Evolutionary conservation across 1,284 basidiomycete species (phyloP), one percentile per base, ranked within the genome.

Genomic region (Pascua guehoae): DNA sequence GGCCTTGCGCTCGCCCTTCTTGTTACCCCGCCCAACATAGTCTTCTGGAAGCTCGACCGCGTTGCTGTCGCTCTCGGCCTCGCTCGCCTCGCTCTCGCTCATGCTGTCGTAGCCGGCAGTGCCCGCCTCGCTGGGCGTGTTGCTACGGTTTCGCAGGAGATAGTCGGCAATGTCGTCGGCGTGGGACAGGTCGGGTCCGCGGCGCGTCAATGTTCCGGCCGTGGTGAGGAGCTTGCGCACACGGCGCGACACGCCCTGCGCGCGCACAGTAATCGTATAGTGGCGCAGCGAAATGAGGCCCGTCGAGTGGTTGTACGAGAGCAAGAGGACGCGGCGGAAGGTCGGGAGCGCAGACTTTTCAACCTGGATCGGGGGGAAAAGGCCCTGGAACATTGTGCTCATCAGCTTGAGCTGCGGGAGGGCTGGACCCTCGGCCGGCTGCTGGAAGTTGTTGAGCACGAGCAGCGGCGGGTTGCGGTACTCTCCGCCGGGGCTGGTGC

Each of bases 151-250:
- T 37, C 91, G 80, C 40, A 98, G 81, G 57, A 99, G 79, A 75
- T 97, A 99, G 75, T 98, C 95, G 3, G 94, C 91, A 48, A 99
- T 88, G 73, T 99, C 95, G 69, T 89, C 87, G 66, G 94, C 91
- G 63, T 86, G 87, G 4, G 88, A 86, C 12, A 99, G 84, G 74
- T 98, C 86, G 32, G 94, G 81, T 1, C 61, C 51, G 32, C 61
- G 64, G n/a, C 61, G 50, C 4, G 63, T 54, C 24, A 32, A 32
- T 4, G 79, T 74, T 54, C 76, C 76, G 46, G 75, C 71, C 10
- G 79, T 69, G 38, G 79, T 79, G 52, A 99, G 82, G 37, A 98
- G 83, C 62, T 88, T 87, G 11, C 93, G 85, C n/a, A 99, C 88
- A 54, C 91, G 87, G 70, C 86, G 87, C 15, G 93, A 95, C 16